A percentile compares a stretch with the other conserved stretches of the same genome.
Evolutionary conservation across 345 rosid genomes (phyloP).

Genomic region (Gossypium anomalum): DNA sequence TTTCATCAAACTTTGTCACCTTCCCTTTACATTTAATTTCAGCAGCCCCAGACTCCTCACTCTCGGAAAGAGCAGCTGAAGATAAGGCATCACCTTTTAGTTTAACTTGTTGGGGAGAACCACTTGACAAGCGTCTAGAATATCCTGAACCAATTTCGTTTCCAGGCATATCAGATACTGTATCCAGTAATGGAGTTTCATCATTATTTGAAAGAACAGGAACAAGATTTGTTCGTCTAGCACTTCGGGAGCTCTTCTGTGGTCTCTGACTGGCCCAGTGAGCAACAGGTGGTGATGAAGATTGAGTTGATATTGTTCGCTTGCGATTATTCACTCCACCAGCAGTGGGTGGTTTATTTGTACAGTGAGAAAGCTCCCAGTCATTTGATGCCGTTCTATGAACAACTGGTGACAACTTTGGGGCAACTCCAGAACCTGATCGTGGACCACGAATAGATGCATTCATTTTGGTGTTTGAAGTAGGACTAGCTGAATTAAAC

Average conservation of each 20-base stretch:
- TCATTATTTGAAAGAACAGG: slow-evolving; percentile 72
- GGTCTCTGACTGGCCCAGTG: slow-evolving; percentile 88
- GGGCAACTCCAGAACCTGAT: slow-evolving; percentile 55
- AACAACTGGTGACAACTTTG: slow-evolving; percentile 66
- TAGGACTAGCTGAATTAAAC: slow-evolving; percentile 66
- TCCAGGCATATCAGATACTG: slow-evolving; percentile 57
- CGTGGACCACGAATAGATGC: slow-evolving; percentile 70
- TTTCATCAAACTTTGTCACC: slow-evolving; percentile 63
- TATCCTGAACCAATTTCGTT: slow-evolving; percentile 61
- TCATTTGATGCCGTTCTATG: slow-evolving; percentile 62
- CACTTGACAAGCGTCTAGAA: slow-evolving; percentile 51
- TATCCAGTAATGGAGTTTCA: slow-evolving; percentile 57
- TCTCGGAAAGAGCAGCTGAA: slow-evolving; percentile 72
- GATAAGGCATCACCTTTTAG: slow-evolving; percentile 64
- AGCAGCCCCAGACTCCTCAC: slow-evolving; percentile 82
- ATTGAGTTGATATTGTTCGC: slow-evolving; percentile 53
- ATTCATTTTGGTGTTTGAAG: slow-evolving; percentile 54
- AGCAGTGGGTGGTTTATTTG: slow-evolving; percentile 62
- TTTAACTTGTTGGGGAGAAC: slow-evolving; percentile 79
- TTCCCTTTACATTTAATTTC: slow-evolving; percentile 71
- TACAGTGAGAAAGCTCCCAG: slow-evolving; percentile 80
- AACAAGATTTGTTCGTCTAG: slow-evolving; percentile 75
- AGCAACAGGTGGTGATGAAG: slow-evolving; percentile 85
- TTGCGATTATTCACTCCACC: slow-evolving; percentile 69
- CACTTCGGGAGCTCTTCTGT: slow-evolving; percentile 82